Evolutionary conservation across 1,139 yeast species (phyloP).

Genomic region (Saccharomyces hybrid): DNA sequence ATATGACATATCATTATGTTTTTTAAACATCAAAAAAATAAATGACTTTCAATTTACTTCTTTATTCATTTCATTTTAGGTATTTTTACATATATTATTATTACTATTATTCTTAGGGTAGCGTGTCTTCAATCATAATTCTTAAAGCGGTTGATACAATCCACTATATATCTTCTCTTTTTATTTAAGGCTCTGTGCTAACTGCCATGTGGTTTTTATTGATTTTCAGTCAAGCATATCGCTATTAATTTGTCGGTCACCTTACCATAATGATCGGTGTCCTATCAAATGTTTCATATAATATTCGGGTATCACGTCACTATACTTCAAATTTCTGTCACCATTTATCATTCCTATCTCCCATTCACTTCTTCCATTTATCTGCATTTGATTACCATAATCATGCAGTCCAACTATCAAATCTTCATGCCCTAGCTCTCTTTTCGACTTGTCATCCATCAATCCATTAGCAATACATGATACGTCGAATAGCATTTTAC

Average conservation of each 20-base stretch:
- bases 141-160: too few relatives aligned
- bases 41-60: neutral
- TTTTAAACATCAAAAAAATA: neutral
- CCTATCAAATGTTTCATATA: slow-evolving; percentile 16
- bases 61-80: too few relatives aligned
- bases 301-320: slow-evolving; percentile 37
- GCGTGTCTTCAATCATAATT: too few relatives aligned
- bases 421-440: slow-evolving; percentile 54
- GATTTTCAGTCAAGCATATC: too few relatives aligned
- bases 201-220: too few relatives aligned
- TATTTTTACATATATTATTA: too few relatives aligned
- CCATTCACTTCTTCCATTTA: slow-evolving; percentile 35
- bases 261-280: neutral
- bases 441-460: slow-evolving; percentile 6
- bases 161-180: too few relatives aligned
- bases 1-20: neutral
- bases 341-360: slow-evolving; percentile 38
- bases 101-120: too few relatives aligned
- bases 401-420: slow-evolving; percentile 49
- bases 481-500: slow-evolving; percentile 72
- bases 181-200: neutral
- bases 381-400: slow-evolving; percentile 43
- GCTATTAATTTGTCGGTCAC: neutral
- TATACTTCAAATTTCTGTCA: slow-evolving; percentile 39
- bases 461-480: slow-evolving; percentile 51